A percentile compares a stretch with the other conserved stretches of the same genome.
Conservation (phyloP, 2,329 filamentous ascomycete species). For the Rasamsonia emersonii region DNA sequence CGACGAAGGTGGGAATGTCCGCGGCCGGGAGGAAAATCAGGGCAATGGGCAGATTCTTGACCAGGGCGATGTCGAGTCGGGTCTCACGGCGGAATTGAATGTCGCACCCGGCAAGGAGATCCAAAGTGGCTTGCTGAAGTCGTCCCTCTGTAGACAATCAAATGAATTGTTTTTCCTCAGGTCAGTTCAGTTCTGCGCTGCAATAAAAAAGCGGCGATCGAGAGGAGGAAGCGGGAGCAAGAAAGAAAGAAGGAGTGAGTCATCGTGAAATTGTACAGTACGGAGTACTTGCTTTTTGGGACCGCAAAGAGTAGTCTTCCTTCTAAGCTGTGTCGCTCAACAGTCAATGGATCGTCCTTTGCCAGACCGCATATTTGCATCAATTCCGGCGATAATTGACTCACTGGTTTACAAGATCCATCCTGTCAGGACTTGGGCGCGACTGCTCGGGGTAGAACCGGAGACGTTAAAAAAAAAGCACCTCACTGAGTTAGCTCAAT, state of each 20-base stretch:
- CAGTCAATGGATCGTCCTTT: no score
- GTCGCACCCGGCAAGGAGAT: conserved; percentile 86
- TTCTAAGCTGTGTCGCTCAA: conserved; percentile 84
- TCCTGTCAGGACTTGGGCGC: no score
- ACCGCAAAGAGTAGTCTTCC: conserved; percentile 91
- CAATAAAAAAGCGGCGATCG: no score
- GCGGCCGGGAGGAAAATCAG: conserved; percentile 94
- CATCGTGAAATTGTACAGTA: no score
- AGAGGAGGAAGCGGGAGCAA: no score
- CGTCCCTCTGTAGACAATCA: conserved; percentile 66
- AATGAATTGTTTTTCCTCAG: no score
- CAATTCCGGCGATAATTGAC: conserved; percentile 23
- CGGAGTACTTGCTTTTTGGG: conserved; percentile 74
- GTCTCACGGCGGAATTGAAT: conserved; percentile 95
- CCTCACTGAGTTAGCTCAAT: no score
- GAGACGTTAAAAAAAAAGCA: no score
- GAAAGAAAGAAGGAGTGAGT: conserved; percentile 9
- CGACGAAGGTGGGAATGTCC: conserved; percentile 95
- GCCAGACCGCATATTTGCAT: no score
- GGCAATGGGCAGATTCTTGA: conserved; percentile 92
- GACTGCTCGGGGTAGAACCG: no score
- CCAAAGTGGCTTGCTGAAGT: conserved; percentile 76
- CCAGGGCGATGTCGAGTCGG: conserved; percentile 91
- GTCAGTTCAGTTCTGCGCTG: no score
- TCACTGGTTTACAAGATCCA: conserved; percentile 58